phyloP scores from a whole-genome alignment of 2,329 filamentous ascomycete species.

The Macroventuria anomochaeta region DNA sequence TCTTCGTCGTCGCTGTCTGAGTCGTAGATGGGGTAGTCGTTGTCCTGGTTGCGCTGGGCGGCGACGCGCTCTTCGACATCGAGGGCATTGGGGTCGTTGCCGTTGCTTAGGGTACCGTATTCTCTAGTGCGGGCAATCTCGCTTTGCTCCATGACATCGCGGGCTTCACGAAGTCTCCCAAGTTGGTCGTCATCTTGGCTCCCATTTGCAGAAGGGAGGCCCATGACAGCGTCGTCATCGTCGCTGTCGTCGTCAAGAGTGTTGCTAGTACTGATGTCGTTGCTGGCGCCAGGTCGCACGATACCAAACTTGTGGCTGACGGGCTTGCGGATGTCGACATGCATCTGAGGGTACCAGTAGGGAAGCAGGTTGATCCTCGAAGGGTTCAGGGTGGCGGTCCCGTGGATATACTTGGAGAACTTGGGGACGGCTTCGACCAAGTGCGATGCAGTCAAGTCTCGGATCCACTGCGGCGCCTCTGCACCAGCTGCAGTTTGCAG shows the following conservation, averaged over 20 bases:
- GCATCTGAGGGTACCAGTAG: slow-evolving; percentile 99
- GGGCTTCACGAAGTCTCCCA: slow-evolving; percentile 57
- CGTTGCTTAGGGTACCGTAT: slow-evolving; percentile 52
- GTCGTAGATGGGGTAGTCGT: slow-evolving; percentile 88
- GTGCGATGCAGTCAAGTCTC: slow-evolving; percentile 89
- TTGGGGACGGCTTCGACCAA: slow-evolving; percentile 98
- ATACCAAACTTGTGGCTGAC: slow-evolving; percentile 90
- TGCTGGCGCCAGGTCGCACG: slow-evolving; percentile 75
- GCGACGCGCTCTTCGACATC: slow-evolving; percentile 87
- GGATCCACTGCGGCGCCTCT: slow-evolving; percentile 95
- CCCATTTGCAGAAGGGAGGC: slow-evolving; percentile 34
- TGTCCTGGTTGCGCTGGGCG: slow-evolving; percentile 67
- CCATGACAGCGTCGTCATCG: slow-evolving; percentile 56
- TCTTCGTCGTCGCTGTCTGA: slow-evolving; percentile 85
- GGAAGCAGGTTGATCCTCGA: slow-evolving; percentile 86
- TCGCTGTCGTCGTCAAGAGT: slow-evolving; percentile 78
- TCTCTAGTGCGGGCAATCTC: slow-evolving; percentile 58
- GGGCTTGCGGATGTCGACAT: slow-evolving; percentile 95
- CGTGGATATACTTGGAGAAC: slow-evolving; percentile 99
- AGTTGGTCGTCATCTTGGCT: slow-evolving; percentile 54
- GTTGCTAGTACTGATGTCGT: slow-evolving; percentile 77
- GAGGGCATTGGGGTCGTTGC: slow-evolving; percentile 53
- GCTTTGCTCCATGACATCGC: slow-evolving; percentile 59
- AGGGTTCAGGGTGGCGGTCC: slow-evolving; percentile 85
- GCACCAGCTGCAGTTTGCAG: slow-evolving; percentile 95